Base-by-base conservation (phyloP, 164 flowering plant species). In the Berberis thunbergii region DNA sequence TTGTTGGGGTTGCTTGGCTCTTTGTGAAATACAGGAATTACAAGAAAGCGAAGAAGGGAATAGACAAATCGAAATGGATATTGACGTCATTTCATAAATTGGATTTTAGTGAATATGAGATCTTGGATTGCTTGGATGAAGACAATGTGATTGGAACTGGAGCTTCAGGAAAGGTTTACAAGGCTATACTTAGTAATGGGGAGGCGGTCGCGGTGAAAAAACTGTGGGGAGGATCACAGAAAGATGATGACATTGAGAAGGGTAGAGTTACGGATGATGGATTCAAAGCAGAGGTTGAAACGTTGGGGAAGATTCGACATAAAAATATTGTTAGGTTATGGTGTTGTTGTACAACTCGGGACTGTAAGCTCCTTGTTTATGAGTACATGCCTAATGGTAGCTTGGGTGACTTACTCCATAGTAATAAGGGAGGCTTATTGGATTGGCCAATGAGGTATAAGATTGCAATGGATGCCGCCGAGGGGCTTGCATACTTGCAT, bases 341-440 rank as follows among this genome's bases (percentile, higher is more conserved):
- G 88, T 87, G 94, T 67, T 78, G 82, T 64, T 85, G 80, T 70
- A 74, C 73, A 42, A 61, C 74, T 4, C 73, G 70, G 59, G 84
- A 87, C 45, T 71, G 82, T 67, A 85, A 81, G 74, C 81, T 87
- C 26, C 68, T 85, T 50, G 90, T 87, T 56, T 87, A 86, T 38
- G 93, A 86, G 67, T 86, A 80, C 64, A 86, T 86, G 89, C 85
- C 84, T 0, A 86, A 86, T 70, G 93, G 93, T 41, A 84, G 93
- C 68, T 75, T 86, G 74, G 86, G 86, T n/a, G 93, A 86, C 69
- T 62, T 80, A 78, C 69, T 87, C 62, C 86, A 87, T 54, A 62
- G 84, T 57, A 71, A 76, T 61, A 83, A 82, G 64, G 79, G 78
- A 38, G 71, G 87, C 41, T 64, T 70, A 55, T 66, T 87, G 73